Conservation (phyloP, 2,329 filamentous ascomycete species). For the Microdochium bolleyi region DNA sequence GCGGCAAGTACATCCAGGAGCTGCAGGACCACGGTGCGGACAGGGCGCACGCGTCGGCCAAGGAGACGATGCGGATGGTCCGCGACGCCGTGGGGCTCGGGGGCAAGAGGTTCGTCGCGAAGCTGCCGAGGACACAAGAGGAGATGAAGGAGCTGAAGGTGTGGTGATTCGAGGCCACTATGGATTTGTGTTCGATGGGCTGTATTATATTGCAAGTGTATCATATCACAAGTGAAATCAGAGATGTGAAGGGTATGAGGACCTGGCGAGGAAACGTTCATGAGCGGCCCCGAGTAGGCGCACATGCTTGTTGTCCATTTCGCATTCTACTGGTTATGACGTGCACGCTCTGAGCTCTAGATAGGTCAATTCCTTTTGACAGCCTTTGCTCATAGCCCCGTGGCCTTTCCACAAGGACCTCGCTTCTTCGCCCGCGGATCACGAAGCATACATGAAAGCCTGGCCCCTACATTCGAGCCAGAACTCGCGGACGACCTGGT, state of each 20-base stretch:
- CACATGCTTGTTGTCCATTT: too few species aligned
- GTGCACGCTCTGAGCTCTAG: too few species aligned
- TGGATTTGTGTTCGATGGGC: too few species aligned
- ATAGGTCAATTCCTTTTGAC: too few species aligned
- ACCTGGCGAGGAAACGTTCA: too few species aligned
- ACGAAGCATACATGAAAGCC: constrained; percentile 9
- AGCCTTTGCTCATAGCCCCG: constrained; percentile 29
- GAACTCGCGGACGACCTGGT: constrained; percentile 62
- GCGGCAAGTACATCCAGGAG: constrained; percentile 44
- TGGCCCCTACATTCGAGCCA: constrained; percentile 54
- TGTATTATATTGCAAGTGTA: too few species aligned
- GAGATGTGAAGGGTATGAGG: too few species aligned
- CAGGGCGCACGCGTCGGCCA: constrained; percentile 55
- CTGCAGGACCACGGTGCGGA: constrained; percentile 50
- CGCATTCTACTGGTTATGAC: too few species aligned
- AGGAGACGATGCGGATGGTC: constrained; percentile 46
- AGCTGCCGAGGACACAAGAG: neutral
- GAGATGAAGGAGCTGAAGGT: neutral
- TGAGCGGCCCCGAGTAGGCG: too few species aligned
- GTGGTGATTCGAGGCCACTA: too few species aligned
- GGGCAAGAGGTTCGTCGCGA: neutral
- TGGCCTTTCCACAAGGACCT: neutral
- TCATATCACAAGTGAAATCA: too few species aligned
- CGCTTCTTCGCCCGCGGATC: neutral
- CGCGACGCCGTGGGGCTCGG: constrained; percentile 42